Evolutionary conservation across 2,329 filamentous ascomycete species (phyloP).

Genomic region (Ophioceras dolichostomum): DNA sequence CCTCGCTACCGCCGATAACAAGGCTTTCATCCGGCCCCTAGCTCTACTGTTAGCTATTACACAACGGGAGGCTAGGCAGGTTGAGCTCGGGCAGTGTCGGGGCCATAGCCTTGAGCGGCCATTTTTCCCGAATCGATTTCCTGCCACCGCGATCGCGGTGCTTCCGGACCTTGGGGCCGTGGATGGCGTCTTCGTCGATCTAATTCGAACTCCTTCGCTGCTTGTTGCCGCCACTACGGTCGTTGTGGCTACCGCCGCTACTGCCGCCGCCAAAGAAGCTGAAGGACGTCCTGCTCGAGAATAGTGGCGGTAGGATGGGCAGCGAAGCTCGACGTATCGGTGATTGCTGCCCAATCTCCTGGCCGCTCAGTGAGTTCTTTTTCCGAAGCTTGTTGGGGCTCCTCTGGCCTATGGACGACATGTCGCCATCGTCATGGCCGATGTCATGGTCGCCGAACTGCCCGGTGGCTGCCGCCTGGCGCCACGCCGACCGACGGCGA

Average conservation of each 20-base stretch:
- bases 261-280: slow-evolving; percentile 1
- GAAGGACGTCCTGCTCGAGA: slow-evolving; percentile 6
- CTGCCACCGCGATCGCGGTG: slow-evolving; percentile 11
- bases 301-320: slow-evolving; percentile 12
- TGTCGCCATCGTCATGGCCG: background rate
- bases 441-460: background rate
- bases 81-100: slow-evolving; percentile 23
- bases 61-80: background rate
- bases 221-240: slow-evolving; percentile 1
- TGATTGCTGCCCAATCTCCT: background rate
- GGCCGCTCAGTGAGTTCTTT: slow-evolving; percentile 6
- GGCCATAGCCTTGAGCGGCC: slow-evolving; percentile 13
- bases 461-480: background rate
- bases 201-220: slow-evolving; percentile 21
- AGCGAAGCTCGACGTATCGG: slow-evolving; percentile 8
- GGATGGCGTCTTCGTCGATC: slow-evolving; percentile 39
- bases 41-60: background rate
- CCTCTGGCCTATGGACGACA: slow-evolving; percentile 2
- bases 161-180: slow-evolving; percentile 29
- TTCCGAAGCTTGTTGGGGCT: slow-evolving; percentile 11
- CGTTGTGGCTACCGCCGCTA: slow-evolving; percentile 1
- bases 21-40: background rate
- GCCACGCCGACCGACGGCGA: slow-evolving; percentile 14
- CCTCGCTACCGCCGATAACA: background rate
- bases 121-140: slow-evolving; percentile 12